Evolutionary conservation across 805 yeast genomes (phyloP).

Genomic region (Grigorovia yakushimaensis): DNA sequence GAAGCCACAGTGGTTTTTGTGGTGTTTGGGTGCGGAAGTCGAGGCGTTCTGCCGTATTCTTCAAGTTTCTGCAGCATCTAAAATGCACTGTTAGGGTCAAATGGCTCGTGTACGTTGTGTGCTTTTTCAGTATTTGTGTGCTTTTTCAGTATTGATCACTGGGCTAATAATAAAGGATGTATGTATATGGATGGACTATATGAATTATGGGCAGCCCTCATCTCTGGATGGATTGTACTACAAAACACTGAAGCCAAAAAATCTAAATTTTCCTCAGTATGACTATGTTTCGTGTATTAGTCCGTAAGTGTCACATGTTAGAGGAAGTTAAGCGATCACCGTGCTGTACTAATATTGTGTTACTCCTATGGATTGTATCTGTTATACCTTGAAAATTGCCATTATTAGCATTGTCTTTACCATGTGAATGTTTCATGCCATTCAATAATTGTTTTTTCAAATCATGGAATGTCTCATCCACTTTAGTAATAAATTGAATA

Average conservation of each 20-base stretch:
- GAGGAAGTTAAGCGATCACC: not conserved
- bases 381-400: not conserved
- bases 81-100: not conserved
- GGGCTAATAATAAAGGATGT: no score
- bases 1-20: not conserved
- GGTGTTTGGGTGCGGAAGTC: not conserved
- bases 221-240: no score
- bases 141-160: no score
- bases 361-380: not conserved
- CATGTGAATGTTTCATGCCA: not conserved
- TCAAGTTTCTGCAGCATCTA: no score
- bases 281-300: no score
- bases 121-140: no score
- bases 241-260: no score
- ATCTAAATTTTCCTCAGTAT: no score
- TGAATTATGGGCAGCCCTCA: no score
- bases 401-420: not conserved
- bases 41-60: not conserved
- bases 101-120: no score
- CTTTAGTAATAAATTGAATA: constrained; percentile 7
- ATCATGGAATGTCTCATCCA: constrained; percentile 9
- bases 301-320: not conserved
- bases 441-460: constrained; percentile 1
- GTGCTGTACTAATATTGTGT: not conserved
- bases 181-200: no score